These are phyloP conservation scores for Sclerotinia nivalis DNA, from an alignment of 2,329 filamentous ascomycete species.

Conservation along the genomic window DNA sequence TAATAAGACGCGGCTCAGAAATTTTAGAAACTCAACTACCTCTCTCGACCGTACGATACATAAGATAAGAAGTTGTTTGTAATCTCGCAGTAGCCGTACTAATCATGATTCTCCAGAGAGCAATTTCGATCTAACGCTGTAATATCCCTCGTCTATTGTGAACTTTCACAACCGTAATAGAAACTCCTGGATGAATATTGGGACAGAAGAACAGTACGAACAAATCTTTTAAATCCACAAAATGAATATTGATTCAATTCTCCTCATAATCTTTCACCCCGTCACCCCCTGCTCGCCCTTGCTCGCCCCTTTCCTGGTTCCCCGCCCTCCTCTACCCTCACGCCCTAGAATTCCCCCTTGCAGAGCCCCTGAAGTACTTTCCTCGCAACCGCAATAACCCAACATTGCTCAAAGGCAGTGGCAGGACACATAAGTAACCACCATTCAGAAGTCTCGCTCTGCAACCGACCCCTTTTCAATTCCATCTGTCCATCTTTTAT, in stretches of 20 bases:
- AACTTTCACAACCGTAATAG: background rate
- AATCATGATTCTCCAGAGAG: background rate
- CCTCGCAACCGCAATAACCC: background rate
- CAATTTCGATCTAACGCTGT: too few relatives aligned
- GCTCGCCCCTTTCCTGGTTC: too few relatives aligned
- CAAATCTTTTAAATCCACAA: too few relatives aligned
- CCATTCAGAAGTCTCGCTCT: background rate
- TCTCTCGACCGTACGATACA: background rate
- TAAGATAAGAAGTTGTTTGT: background rate
- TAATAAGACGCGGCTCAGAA: accelerated
- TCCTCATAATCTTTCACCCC: too few relatives aligned
- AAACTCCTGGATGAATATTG: background rate
- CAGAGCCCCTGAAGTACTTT: too few relatives aligned
- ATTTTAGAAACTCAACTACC: background rate
- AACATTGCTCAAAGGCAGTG: background rate
- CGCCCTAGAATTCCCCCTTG: too few relatives aligned
- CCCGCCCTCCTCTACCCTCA: too few relatives aligned
- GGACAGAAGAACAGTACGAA: background rate
- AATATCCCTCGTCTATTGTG: background rate
- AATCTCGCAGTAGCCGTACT: background rate
- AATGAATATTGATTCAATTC: too few relatives aligned
- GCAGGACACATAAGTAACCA: background rate
- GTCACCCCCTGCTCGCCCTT: too few relatives aligned
- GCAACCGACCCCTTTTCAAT: background rate
- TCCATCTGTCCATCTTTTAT: background rate